Evolutionary conservation across 2,329 filamentous ascomycete species (phyloP).

Genomic region (Trichophyton verrucosum): DNA sequence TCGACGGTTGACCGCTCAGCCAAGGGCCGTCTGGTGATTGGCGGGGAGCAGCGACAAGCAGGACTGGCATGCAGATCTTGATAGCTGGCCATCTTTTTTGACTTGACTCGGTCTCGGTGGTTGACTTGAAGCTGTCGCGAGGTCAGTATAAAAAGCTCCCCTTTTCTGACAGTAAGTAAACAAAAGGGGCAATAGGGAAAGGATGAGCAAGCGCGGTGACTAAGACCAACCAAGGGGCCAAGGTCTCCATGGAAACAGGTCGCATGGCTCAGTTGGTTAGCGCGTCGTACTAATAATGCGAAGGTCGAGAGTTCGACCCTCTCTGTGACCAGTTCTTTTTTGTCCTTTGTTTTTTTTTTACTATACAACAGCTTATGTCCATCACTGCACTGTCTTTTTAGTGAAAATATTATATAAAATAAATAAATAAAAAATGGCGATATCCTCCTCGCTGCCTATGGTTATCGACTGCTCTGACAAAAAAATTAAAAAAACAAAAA

Average conservation of each 20-base stretch:
- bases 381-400: not conserved
- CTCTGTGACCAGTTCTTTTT: conserved; percentile 3
- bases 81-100: not conserved
- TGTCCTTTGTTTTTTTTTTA: not conserved
- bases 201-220: not conserved
- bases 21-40: not conserved
- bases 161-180: not conserved
- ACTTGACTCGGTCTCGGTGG: too few species aligned
- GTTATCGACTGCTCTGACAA: too few species aligned
- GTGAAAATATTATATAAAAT: not conserved
- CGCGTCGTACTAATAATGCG: conserved; percentile 5
- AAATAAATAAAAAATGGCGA: not conserved
- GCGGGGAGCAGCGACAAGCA: not conserved
- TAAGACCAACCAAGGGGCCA: not conserved
- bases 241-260: not conserved
- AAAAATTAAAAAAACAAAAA: not conserved
- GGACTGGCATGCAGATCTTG: not conserved
- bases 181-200: not conserved
- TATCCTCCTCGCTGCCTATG: too few species aligned
- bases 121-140: too few species aligned
- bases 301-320: conserved; percentile 5
- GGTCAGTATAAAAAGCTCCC: too few species aligned
- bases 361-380: too few species aligned
- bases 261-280: conserved; percentile 5
- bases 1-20: not conserved